Evolutionary conservation across 169 alveolate species (phyloP).

Genomic region (Plasmodium gaboni): DNA sequence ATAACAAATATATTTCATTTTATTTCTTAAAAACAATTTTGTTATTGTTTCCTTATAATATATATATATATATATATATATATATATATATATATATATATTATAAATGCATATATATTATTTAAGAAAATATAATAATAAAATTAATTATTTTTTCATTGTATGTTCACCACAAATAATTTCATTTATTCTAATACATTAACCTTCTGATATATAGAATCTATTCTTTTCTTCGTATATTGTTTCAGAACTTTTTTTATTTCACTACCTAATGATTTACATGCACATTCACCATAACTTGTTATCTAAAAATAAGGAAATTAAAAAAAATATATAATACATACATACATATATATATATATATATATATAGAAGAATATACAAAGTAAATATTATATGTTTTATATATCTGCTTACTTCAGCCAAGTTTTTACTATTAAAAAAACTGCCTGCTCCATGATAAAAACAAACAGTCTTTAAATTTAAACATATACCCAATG

Average conservation of each 20-base stretch:
- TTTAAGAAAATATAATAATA: too few species aligned
- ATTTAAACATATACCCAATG: conserved; percentile 54
- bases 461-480: conserved; percentile 57
- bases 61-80: too few species aligned
- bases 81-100: too few species aligned
- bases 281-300: conserved; percentile 55
- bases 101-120: too few species aligned
- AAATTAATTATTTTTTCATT: too few species aligned
- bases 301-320: conserved; percentile 20
- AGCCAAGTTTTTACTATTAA: conserved; percentile 39
- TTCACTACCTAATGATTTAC: conserved; percentile 57
- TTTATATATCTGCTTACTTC: conserved; percentile 15
- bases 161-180: too few species aligned
- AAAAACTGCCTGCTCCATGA: conserved; percentile 54
- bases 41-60: too few species aligned
- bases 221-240: conserved; percentile 16
- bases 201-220: background rate
- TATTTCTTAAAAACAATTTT: too few species aligned
- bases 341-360: too few species aligned
- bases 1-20: too few species aligned
- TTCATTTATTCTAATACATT: too few species aligned
- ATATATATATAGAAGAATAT: background rate
- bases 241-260: conserved; percentile 58
- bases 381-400: background rate
- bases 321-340: background rate